Evolutionary conservation across 257 asterid genomes (phyloP).

Genomic region (Solanum sitiens): DNA sequence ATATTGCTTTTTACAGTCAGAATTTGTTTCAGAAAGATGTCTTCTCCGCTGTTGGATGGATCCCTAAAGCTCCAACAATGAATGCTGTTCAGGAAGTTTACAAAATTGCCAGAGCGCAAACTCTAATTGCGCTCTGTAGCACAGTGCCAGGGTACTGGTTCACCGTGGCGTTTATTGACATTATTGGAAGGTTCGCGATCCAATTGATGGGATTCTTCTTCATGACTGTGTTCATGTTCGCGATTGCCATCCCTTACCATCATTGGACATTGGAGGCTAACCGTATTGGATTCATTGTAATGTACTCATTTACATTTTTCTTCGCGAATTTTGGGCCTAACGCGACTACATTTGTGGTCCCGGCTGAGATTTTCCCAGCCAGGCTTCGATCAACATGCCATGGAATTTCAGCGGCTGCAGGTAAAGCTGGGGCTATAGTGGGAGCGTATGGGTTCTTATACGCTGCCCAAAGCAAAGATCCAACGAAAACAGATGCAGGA

Average conservation of each 20-base stretch:
- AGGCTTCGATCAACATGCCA: constrained; percentile 18
- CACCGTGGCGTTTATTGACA: constrained; percentile 16
- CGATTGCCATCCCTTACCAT: constrained; percentile 18
- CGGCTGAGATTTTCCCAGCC: constrained; percentile 7
- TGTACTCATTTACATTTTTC: neutral
- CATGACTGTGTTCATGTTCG: constrained; percentile 19
- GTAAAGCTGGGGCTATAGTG: constrained; percentile 22
- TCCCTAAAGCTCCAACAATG: constrained; percentile 6
- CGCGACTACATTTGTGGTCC: constrained; percentile 15
- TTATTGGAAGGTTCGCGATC: constrained; percentile 5
- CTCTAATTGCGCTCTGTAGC: constrained; percentile 14
- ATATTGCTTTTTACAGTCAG: neutral
- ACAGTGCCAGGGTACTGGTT: constrained; percentile 24
- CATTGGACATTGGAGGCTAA: neutral
- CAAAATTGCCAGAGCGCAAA: constrained; percentile 8
- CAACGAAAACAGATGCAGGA: constrained; percentile 5
- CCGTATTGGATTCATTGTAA: constrained; percentile 4
- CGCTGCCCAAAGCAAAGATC: constrained; percentile 12
- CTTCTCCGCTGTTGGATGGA: neutral
- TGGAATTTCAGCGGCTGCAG: constrained; percentile 23
- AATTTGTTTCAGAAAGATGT: neutral
- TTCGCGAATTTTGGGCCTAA: constrained; percentile 23
- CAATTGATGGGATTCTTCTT: neutral
- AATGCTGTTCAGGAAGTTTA: constrained; percentile 14
- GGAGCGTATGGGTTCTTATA: constrained; percentile 16